A percentile compares a stretch with the other conserved stretches of the same genome.
phyloP scores from a whole-genome alignment of 139 green algal species.

The Dunaliella sp. region DNA sequence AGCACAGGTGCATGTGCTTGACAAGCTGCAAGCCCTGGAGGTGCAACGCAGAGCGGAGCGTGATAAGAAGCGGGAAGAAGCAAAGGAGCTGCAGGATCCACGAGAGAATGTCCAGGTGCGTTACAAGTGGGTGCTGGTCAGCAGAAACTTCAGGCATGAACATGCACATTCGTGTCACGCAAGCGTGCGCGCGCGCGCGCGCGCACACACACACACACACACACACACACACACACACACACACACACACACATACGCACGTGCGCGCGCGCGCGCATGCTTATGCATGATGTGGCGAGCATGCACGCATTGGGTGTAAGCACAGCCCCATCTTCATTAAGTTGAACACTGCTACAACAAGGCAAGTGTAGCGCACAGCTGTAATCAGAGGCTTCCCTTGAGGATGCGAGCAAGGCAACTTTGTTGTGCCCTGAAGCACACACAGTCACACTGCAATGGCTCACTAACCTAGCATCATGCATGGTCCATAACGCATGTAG shows the following conservation, averaged over 20 bases:
- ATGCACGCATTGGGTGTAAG: too few relatives aligned
- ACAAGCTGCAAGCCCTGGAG: conserved; percentile 6
- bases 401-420: too few relatives aligned
- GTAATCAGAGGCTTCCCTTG: too few relatives aligned
- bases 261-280: conserved; percentile 6
- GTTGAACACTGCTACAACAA: too few relatives aligned
- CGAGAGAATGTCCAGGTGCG: neutral
- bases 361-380: too few relatives aligned
- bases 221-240: conserved; percentile 11
- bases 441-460: too few relatives aligned
- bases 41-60: neutral
- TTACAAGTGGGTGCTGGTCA: neutral
- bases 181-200: neutral
- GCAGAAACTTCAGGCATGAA: neutral
- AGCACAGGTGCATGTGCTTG: too few relatives aligned
- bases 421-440: too few relatives aligned
- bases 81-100: conserved; percentile 5
- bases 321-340: too few relatives aligned
- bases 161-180: neutral
- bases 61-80: neutral
- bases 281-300: too few relatives aligned
- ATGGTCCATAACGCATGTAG: too few relatives aligned
- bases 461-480: too few relatives aligned
- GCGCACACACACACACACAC: conserved; percentile 11
- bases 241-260: conserved; percentile 2